Evolutionary conservation across 495 filamentous ascomycete genomes (phyloP).

Genomic region (Penicillium arizonense): DNA sequence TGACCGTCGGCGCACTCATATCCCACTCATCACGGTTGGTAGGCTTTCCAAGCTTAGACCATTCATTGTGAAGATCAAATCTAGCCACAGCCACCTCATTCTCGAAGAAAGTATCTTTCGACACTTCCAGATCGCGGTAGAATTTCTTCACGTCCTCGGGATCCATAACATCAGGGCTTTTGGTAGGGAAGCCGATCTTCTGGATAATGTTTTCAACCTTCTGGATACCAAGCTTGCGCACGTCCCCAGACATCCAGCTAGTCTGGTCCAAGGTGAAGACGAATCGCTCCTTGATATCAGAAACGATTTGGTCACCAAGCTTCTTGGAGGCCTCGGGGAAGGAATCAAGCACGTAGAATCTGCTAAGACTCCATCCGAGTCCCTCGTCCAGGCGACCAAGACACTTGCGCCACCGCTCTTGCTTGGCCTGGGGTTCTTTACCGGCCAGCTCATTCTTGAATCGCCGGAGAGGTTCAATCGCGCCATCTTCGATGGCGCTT

Average conservation of each 20-base stretch:
- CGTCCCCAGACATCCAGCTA: constrained; percentile 67
- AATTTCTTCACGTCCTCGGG: constrained; percentile 55
- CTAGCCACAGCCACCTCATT: constrained; percentile 53
- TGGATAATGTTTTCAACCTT: constrained; percentile 72
- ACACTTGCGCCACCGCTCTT: constrained; percentile 71
- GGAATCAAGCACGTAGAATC: constrained; percentile 65
- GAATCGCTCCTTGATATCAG: constrained; percentile 68
- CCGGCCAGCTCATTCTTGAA: constrained; percentile 59
- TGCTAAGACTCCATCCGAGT: constrained; percentile 58
- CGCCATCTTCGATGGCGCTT: constrained; percentile 53
- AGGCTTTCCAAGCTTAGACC: constrained; percentile 59
- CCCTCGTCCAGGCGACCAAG: constrained; percentile 54
- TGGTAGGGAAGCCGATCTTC: constrained; percentile 72
- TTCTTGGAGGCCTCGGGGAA: constrained; percentile 63
- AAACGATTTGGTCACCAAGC: constrained; percentile 66
- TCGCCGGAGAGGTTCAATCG: constrained; percentile 53
- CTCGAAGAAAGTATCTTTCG: constrained; percentile 54
- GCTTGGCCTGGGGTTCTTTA: constrained; percentile 59
- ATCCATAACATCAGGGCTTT: constrained; percentile 61
- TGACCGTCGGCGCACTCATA: constrained; percentile 61
- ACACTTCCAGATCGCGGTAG: constrained; percentile 55
- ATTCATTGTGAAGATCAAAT: constrained; percentile 48
- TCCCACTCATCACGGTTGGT: constrained; percentile 61
- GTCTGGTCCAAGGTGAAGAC: constrained; percentile 56
- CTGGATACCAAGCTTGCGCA: constrained; percentile 58